Evolutionary conservation across 768 basidiomycete genomes (phyloP).

Genomic region (Trametes elegans): DNA sequence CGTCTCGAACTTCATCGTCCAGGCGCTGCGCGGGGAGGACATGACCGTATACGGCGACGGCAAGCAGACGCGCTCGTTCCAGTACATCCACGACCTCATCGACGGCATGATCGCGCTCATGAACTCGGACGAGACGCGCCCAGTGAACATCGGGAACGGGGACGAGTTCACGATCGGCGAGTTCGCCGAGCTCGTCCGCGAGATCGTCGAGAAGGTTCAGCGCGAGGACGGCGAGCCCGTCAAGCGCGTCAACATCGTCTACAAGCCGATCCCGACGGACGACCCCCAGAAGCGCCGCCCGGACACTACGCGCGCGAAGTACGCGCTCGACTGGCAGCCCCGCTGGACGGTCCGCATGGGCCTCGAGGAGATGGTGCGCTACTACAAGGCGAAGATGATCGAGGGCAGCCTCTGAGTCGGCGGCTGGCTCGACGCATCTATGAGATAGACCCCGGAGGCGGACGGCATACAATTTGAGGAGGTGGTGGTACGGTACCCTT

Average conservation of each 20-base stretch:
- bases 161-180: conserved; percentile 96
- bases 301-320: conserved; percentile 89
- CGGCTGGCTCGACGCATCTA: no score
- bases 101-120: conserved; percentile 92
- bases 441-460: neutral
- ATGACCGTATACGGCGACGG: conserved; percentile 98
- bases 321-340: conserved; percentile 85
- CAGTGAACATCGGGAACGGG: conserved; percentile 94
- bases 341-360: conserved; percentile 93
- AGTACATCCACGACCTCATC: conserved; percentile 96
- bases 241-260: conserved; percentile 60
- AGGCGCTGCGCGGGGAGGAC: conserved; percentile 93
- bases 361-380: conserved; percentile 91
- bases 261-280: conserved; percentile 83
- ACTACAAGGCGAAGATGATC: conserved; percentile 87
- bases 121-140: conserved; percentile 91
- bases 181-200: conserved; percentile 89
- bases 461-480: neutral
- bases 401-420: conserved; percentile 70
- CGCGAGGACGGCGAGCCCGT: conserved; percentile 66
- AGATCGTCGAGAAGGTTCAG: conserved; percentile 92
- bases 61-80: conserved; percentile 91
- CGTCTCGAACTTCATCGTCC: conserved; percentile 98
- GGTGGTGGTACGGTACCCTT: neutral
- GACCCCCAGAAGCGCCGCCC: conserved; percentile 95